phyloP scores from a whole-genome alignment of 1,284 basidiomycete genomes.

The Ganoderma multipileum region DNA sequence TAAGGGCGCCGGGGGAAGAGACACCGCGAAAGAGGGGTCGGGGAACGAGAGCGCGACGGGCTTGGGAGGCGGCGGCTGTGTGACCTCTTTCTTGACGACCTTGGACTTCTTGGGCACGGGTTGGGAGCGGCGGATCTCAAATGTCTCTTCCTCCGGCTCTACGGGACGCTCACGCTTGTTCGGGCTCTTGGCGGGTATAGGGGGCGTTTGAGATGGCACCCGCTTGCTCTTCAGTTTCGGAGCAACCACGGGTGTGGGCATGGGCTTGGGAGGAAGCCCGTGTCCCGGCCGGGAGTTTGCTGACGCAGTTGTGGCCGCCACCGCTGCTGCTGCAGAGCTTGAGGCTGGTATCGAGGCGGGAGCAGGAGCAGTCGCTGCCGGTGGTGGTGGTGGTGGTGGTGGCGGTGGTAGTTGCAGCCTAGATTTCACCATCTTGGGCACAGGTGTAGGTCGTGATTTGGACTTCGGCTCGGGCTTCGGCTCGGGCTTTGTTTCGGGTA shows the following conservation, averaged over 20 bases:
- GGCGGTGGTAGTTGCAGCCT: neutral
- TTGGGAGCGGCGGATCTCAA: slow-evolving; percentile 44
- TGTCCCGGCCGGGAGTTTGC: neutral
- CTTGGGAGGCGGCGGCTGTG: slow-evolving; percentile 44
- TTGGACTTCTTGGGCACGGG: slow-evolving; percentile 24
- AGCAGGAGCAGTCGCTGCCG: neutral
- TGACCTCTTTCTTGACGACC: slow-evolving; percentile 23
- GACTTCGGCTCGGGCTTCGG: slow-evolving; percentile 9
- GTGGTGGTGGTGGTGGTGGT: neutral
- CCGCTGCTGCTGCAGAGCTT: neutral
- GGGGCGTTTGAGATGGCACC: slow-evolving; percentile 5
- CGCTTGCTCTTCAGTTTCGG: slow-evolving; percentile 5
- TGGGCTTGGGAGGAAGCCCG: slow-evolving; percentile 21
- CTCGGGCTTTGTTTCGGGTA: slow-evolving; percentile 26
- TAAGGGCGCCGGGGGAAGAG: slow-evolving; percentile 27
- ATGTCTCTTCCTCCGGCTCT: slow-evolving; percentile 49
- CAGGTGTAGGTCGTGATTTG: slow-evolving; percentile 17
- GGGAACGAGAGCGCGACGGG: slow-evolving; percentile 39
- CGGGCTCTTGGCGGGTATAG: slow-evolving; percentile 15
- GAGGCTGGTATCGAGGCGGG: neutral
- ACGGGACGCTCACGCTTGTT: slow-evolving; percentile 40
- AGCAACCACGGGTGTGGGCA: slow-evolving; percentile 13
- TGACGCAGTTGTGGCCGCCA: neutral
- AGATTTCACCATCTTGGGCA: neutral
- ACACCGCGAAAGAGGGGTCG: slow-evolving; percentile 22